Percentiles rank a stretch among this genome's conserved stretches.
Conservation (phyloP, 495 filamentous ascomycete genomes). For the Wilcoxina mikolae region DNA sequence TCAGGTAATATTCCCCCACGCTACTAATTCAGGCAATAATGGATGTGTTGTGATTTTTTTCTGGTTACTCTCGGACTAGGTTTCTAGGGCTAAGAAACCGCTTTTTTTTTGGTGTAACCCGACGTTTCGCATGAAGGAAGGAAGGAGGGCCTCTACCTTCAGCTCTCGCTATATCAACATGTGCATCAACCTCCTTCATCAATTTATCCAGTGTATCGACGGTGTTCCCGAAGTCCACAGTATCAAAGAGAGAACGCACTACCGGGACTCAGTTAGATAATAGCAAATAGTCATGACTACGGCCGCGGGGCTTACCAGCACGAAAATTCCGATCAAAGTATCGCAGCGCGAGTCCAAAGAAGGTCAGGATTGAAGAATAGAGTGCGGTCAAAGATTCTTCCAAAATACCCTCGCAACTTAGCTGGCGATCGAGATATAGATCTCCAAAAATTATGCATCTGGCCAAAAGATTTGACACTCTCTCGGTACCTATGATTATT, state of each 20-base stretch:
- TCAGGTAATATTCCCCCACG: too few species aligned
- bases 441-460: slow-evolving; percentile 22
- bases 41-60: too few species aligned
- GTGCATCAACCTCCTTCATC: not conserved
- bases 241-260: not conserved
- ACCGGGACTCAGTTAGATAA: not conserved
- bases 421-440: slow-evolving; percentile 19
- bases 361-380: not conserved
- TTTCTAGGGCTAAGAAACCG: too few species aligned
- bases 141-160: not conserved
- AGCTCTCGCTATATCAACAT: not conserved
- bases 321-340: not conserved
- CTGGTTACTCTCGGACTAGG: too few species aligned
- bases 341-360: not conserved
- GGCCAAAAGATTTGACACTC: slow-evolving; percentile 24
- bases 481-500: slow-evolving; percentile 22
- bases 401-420: not conserved
- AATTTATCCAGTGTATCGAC: not conserved
- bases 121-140: not conserved
- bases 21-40: too few species aligned
- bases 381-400: not conserved
- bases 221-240: not conserved
- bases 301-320: not conserved
- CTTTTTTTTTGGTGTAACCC: too few species aligned
- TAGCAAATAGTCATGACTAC: not conserved